A percentile compares a stretch with the other conserved stretches of the same genome.
Evolutionary conservation across 2,329 filamentous ascomycete species (phyloP).

Genomic region (Colletotrichum incanum): DNA sequence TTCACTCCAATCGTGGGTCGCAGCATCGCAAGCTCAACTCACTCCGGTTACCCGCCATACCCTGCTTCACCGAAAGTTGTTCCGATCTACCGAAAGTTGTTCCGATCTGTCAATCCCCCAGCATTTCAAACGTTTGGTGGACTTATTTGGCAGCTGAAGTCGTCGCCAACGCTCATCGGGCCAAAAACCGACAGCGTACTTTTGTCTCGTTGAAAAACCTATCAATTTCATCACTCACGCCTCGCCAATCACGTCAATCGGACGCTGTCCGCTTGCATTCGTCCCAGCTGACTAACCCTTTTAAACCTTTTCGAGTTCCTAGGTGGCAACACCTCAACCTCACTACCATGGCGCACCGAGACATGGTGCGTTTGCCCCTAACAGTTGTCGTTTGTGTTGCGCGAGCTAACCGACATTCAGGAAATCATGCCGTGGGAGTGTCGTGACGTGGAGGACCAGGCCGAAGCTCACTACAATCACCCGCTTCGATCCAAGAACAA

Average conservation of each 20-base stretch:
- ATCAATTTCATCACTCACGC: not conserved
- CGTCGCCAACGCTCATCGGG: not conserved
- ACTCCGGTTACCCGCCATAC: not conserved
- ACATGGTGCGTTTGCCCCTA: slow-evolving; percentile 17
- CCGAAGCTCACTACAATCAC: slow-evolving; percentile 63
- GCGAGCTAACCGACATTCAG: slow-evolving; percentile 44
- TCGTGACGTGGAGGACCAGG: slow-evolving; percentile 67
- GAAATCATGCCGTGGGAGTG: slow-evolving; percentile 64
- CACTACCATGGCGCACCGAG: slow-evolving; percentile 31
- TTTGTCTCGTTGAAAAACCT: not conserved
- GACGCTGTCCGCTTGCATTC: not conserved
- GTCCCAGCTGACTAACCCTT: slow-evolving; percentile 12
- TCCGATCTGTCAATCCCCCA: slow-evolving; percentile 4
- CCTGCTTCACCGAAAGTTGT: slow-evolving; percentile 12
- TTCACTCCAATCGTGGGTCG: slow-evolving; percentile 10
- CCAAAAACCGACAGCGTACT: not conserved
- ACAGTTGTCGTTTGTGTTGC: not conserved
- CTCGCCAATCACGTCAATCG: slow-evolving; percentile 8
- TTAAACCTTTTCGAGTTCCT: not conserved
- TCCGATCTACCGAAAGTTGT: slow-evolving; percentile 15
- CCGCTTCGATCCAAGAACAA: slow-evolving; percentile 65
- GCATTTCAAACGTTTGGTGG: slow-evolving; percentile 7
- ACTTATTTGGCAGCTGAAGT: not conserved
- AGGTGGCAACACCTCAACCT: not conserved
- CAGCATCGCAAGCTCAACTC: slow-evolving; percentile 33